These are phyloP conservation scores for Blastomyces silverae DNA, from an alignment of 2,329 filamentous ascomycete genomes.

Conservation along the genomic window DNA sequence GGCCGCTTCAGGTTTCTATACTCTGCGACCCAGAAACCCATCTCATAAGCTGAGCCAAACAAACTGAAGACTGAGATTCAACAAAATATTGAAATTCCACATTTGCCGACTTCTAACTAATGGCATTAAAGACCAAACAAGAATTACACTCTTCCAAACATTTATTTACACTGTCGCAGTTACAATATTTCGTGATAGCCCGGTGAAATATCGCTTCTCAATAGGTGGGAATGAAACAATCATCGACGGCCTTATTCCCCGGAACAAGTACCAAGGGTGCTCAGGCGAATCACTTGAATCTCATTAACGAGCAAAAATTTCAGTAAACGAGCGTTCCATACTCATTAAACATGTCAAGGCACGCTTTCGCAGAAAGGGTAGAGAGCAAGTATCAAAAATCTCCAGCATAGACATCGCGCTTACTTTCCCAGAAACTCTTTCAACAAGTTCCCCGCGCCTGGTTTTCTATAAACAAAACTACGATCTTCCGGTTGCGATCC, in stretches of 20 bases:
- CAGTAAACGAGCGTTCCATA: neutral
- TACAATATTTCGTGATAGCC: neutral
- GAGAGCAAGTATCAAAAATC: neutral
- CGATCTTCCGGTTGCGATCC: neutral
- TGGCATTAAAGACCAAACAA: neutral
- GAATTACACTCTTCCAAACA: too few relatives aligned
- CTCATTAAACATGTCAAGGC: neutral
- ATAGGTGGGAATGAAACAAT: neutral
- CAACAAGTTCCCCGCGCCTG: neutral
- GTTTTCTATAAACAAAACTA: constrained; percentile 4
- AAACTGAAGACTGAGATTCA: too few relatives aligned
- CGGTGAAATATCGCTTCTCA: neutral
- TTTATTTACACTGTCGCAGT: too few relatives aligned
- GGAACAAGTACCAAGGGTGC: neutral
- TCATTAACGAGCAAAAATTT: neutral
- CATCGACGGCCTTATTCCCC: too few relatives aligned
- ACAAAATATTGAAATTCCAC: too few relatives aligned
- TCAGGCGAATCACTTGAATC: neutral
- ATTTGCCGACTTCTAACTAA: too few relatives aligned
- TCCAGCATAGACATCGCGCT: neutral
- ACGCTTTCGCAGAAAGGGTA: neutral
- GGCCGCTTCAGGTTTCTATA: too few relatives aligned
- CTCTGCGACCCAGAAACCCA: too few relatives aligned
- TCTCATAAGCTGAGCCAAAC: too few relatives aligned
- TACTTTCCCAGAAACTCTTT: constrained; percentile 3